Conservation (phyloP, 768 basidiomycete genomes). For the Rhodocollybia butyracea region DNA sequence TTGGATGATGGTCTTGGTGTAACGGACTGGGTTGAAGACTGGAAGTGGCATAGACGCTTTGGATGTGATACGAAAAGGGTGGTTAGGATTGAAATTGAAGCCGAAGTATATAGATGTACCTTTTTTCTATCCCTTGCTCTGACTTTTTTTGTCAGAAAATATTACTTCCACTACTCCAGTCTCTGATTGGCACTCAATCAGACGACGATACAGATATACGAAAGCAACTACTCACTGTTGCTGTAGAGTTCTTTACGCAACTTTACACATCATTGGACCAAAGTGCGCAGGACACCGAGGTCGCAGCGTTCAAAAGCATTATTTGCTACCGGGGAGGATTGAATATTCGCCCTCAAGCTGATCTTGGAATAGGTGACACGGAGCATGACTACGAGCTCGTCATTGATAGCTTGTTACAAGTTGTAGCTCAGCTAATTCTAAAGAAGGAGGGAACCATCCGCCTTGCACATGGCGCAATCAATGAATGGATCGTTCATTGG, state of each 20-base stretch:
- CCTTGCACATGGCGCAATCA: constrained; percentile 57
- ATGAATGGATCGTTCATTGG: constrained; percentile 62
- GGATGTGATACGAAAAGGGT: constrained; percentile 56
- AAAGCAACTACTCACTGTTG: neutral
- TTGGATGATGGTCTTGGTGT: constrained; percentile 69
- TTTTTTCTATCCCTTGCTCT: constrained; percentile 9
- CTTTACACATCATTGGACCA: constrained; percentile 25
- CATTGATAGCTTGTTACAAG: constrained; percentile 22
- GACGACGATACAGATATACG: too few species aligned
- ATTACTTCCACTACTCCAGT: neutral
- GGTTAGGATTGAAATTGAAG: constrained; percentile 64
- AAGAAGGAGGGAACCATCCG: constrained; percentile 40
- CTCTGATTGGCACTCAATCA: neutral
- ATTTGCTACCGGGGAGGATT: constrained; percentile 78
- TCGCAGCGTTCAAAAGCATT: constrained; percentile 74
- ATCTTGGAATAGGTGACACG: constrained; percentile 22
- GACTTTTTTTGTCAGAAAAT: constrained; percentile 2
- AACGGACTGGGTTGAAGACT: constrained; percentile 43
- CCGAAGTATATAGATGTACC: constrained; percentile 49
- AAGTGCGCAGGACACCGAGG: constrained; percentile 46
- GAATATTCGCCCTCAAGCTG: constrained; percentile 35
- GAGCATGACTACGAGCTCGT: neutral
- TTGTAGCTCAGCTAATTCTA: constrained; percentile 33
- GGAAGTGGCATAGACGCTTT: constrained; percentile 62
- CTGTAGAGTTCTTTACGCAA: neutral